Percentiles rank a stretch among this genome's conserved stretches.
Conservation (phyloP, 2,329 filamentous ascomycete species). For the Dothideomycetes sp. region DNA sequence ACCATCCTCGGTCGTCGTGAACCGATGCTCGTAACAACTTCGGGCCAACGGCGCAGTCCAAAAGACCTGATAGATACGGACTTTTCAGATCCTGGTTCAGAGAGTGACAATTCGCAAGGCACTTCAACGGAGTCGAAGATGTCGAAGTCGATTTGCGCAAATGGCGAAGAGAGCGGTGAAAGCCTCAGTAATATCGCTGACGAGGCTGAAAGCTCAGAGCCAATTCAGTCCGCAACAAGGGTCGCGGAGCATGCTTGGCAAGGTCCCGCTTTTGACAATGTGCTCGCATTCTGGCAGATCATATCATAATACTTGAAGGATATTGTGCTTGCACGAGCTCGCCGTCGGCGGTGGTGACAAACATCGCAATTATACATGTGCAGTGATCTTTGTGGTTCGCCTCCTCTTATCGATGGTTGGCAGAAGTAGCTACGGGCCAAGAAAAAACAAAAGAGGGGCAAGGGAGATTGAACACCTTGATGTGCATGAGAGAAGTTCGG, state of each 20-base stretch:
- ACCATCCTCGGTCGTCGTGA: conserved; percentile 5
- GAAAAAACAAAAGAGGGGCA: not conserved
- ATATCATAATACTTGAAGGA: not conserved
- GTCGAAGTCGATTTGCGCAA: conserved; percentile 1
- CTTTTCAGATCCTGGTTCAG: not conserved
- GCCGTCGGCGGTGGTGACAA: no score
- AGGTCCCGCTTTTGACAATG: conserved; percentile 10
- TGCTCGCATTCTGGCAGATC: conserved; percentile 5
- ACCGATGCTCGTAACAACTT: conserved; percentile 11
- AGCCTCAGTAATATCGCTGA: not conserved
- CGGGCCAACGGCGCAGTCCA: conserved; percentile 7
- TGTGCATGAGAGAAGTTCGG: conserved; percentile 5
- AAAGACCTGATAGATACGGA: not conserved
- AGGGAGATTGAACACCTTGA: conserved; percentile 1
- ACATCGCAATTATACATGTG: not conserved
- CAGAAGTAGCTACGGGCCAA: no score
- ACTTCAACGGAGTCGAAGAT: no score
- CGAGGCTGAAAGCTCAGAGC: not conserved
- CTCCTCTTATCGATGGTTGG: no score
- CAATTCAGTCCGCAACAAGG: not conserved
- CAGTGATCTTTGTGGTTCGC: no score
- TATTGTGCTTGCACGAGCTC: not conserved
- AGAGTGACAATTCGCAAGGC: not conserved
- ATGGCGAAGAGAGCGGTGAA: not conserved
- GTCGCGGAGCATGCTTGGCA: not conserved